Base-by-base conservation (phyloP, 129 eudicot genomes). In the Cynara cardunculus region DNA sequence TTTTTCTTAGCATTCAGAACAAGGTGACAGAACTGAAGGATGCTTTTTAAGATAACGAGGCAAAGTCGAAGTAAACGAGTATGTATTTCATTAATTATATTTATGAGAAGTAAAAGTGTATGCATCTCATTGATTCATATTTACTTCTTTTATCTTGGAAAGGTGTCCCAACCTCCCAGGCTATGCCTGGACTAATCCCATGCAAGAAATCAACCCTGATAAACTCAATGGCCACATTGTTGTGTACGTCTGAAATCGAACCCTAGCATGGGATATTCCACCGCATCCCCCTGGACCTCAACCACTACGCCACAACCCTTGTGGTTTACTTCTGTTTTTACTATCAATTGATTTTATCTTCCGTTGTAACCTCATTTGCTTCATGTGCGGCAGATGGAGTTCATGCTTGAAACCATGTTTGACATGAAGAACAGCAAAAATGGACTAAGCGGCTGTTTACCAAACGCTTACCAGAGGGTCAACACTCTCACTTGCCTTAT, bases 361-460 rank as follows among this genome's bases (percentile, higher is more conserved):
- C 61, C 35, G 67, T 39, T 14, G 61, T 68, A 75, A 72, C 30
- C 76, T 28, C 79, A 74, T 81, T 76, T 24, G 70, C 11, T 37
- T 37, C 11, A 34, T 34, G 39, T 34, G 39, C 6, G 39, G 9
- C 90, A 90, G 97, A 92, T 90, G 94, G 97, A 95, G 72, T 95
- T 95, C 88, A 88, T 95, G 94, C 91, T 95, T 80, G 99, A 92
- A 84, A 92, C 97, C 65, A 90, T 95, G 80, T 88, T 87, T 27
- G 94, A 95, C 78, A 95, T 92, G 67, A 95, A 95, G 85, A 95
- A 92, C 87, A 95, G 92, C 83, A 87, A 81, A 87, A 81, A 74
- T 87, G 83, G 85, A 75, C 89, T 65, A 73, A n/a, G n/a, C n/a
- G n/a, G n/a, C n/a, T n/a, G n/a, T n/a, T n/a, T n/a, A n/a, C n/a